phyloP scores from a whole-genome alignment of 2,329 filamentous ascomycete species.

The Aureobasidium sp. region DNA sequence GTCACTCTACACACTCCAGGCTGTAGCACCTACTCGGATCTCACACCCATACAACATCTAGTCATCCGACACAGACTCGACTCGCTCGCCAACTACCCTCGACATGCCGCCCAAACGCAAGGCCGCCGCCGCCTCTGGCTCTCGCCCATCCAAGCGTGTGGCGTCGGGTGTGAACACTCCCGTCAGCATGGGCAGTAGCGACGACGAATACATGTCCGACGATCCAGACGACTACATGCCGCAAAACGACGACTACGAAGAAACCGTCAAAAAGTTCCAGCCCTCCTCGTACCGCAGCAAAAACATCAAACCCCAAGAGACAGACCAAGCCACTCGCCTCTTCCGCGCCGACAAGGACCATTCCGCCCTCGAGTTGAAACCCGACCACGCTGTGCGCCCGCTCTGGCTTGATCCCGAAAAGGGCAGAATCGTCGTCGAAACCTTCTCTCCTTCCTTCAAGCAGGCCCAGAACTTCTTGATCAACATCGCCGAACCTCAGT shows the following conservation, averaged over 20 bases:
- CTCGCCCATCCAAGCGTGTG: constrained; percentile 27
- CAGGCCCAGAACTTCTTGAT: constrained; percentile 92
- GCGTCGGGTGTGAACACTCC: constrained; percentile 34
- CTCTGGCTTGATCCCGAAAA: constrained; percentile 87
- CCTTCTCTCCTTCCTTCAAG: constrained; percentile 78
- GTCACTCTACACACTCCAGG: not conserved
- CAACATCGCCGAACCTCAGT: constrained; percentile 88
- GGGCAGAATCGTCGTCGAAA: constrained; percentile 85
- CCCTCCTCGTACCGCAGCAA: constrained; percentile 42
- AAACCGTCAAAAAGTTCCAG: constrained; percentile 46
- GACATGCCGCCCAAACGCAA: constrained; percentile 31
- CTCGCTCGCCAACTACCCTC: not conserved
- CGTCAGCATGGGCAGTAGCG: constrained; percentile 40
- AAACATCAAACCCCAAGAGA: constrained; percentile 32
- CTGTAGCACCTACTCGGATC: not conserved
- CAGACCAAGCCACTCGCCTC: constrained; percentile 47
- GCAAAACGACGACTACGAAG: constrained; percentile 29
- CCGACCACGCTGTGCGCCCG: constrained; percentile 80
- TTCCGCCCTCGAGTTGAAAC: constrained; percentile 71
- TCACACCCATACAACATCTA: not conserved
- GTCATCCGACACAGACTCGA: not conserved
- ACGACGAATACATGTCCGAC: constrained; percentile 42
- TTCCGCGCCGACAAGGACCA: constrained; percentile 62
- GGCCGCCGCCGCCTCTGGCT: constrained; percentile 26
- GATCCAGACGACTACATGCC: constrained; percentile 23